Conservation (phyloP, 2,329 filamentous ascomycete genomes). For the Beauveria rudraprayagi region DNA sequence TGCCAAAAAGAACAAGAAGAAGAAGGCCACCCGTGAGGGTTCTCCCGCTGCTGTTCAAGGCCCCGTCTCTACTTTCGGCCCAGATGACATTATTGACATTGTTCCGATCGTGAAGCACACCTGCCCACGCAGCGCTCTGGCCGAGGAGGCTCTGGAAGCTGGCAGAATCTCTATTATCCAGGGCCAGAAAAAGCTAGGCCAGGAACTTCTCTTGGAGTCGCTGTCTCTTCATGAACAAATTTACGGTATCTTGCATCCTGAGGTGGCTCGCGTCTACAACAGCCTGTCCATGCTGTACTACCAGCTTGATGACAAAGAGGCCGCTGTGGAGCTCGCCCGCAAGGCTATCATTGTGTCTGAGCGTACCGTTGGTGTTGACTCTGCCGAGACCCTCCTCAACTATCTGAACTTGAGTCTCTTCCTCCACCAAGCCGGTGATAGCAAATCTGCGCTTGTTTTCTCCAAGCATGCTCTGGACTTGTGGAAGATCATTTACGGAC, state of each 20-base stretch:
- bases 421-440: conserved; percentile 86
- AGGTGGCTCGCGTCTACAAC: conserved; percentile 93
- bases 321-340: conserved; percentile 86
- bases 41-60: conserved; percentile 41
- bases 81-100: conserved; percentile 84
- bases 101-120: conserved; percentile 96
- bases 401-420: conserved; percentile 95
- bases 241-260: conserved; percentile 92
- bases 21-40: conserved; percentile 48
- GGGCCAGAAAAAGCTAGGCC: conserved; percentile 88
- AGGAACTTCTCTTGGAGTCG: conserved; percentile 92
- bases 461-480: conserved; percentile 87
- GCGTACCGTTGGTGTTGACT: conserved; percentile 87
- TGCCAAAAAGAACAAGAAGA: conserved; percentile 54
- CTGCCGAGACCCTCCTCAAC: conserved; percentile 84
- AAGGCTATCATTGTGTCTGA: conserved; percentile 97
- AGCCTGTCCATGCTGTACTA: conserved; percentile 94
- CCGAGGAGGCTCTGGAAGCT: conserved; percentile 92
- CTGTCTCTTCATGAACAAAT: conserved; percentile 96
- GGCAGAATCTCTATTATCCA: conserved; percentile 94
- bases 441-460: conserved; percentile 76
- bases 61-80: conserved; percentile 49
- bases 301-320: conserved; percentile 94
- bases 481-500: conserved; percentile 95
- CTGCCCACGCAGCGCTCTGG: conserved; percentile 78